These are phyloP conservation scores for Acanthamoeba triangularis DNA, from an alignment of 208 protist species.

Conservation along the genomic window DNA sequence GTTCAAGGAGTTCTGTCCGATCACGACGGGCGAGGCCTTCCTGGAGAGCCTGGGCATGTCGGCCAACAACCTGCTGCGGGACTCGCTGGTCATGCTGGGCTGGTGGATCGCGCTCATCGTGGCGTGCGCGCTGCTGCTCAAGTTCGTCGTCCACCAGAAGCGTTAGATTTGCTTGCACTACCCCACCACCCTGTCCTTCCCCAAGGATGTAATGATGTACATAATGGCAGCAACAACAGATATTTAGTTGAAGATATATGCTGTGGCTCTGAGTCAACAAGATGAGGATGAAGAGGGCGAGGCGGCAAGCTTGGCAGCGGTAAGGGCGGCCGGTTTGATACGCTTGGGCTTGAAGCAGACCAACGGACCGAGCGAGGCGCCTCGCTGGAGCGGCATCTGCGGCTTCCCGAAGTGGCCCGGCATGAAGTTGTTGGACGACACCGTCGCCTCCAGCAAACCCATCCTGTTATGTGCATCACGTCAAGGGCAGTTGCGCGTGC, in stretches of 20 bases:
- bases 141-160: conserved; percentile 48
- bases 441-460: background rate
- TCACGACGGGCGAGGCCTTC: conserved; percentile 45
- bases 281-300: background rate
- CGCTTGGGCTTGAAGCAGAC: conserved; percentile 18
- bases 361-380: background rate
- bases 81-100: conserved; percentile 52
- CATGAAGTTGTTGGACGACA: conserved; percentile 39
- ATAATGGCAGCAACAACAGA: too few relatives aligned
- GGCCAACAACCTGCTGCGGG: background rate
- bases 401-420: background rate
- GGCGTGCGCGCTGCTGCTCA: background rate
- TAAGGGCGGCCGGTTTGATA: background rate
- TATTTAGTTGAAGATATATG: too few relatives aligned
- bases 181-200: too few relatives aligned
- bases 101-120: background rate
- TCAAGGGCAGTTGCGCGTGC: background rate
- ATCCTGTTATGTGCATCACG: background rate
- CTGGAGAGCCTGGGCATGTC: conserved; percentile 20
- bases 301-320: background rate
- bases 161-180: background rate
- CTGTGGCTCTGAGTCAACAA: too few relatives aligned
- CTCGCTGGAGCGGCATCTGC: background rate
- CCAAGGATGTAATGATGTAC: too few relatives aligned
- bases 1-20: background rate